Evolutionary conservation across 768 basidiomycete species (phyloP), one percentile per base, ranked within the genome.

Genomic region (Mycena crocata): DNA sequence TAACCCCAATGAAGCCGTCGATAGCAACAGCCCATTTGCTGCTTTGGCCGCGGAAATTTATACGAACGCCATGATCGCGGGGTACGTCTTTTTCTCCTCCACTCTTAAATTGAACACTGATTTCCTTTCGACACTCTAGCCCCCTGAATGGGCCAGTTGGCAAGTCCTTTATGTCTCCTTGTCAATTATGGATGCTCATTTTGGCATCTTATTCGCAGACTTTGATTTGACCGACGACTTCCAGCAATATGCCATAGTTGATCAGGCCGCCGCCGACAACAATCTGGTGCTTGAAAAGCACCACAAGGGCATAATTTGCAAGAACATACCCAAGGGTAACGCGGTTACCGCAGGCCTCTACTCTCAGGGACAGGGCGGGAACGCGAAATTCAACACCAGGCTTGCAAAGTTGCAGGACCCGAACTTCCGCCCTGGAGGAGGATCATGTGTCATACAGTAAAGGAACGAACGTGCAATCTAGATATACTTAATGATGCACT

Each of bases 211-310:
- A 14, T 32, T 67, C 51, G 62, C 34, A 65, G 46, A 60, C 49
- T 17, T 40, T 12, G 23, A 54, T 26, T 15, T 59, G n/a, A 57
- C 62, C 23, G 28, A 64, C 48, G 32, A 21, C 52, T 60, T 61
- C 65, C 58, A 56, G 30, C 65, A 66, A 44, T 66, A 66, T 52
- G 65, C 65, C 8, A 58, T 66, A n/a, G 48, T 66, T 19, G 39
- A 56, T 26, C 65, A 66, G 40, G 52, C 23, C 10, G 44, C 45
- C 12, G 65, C 65, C 6, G 35, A 31, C 39, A 58, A 37, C 32
- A 56, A 48, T 35, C 35, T 59, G 31, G 7, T 8, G 10, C 34
- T 66, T 13, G 8, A 37, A 14, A 19, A 8, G 6, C 51, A 30
- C 42, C 44, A 46, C 34, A n/a, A 40, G 52, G 44, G 30, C 55